These are phyloP conservation scores for Ricinus communis DNA, from an alignment of 345 rosid species.

Conservation along the genomic window DNA sequence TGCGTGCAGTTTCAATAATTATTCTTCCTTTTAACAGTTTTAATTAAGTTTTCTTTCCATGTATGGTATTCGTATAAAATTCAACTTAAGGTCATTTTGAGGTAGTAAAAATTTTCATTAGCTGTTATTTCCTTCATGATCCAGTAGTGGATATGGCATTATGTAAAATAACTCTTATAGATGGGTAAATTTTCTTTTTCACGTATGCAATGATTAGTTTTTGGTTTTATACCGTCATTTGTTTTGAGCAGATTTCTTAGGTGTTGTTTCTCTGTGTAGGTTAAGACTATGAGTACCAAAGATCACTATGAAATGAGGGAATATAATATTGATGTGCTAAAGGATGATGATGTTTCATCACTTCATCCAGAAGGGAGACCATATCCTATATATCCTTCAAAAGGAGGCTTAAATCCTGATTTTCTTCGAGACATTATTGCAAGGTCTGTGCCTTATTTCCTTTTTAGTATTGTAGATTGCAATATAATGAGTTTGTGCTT, in stretches of 20 bases:
- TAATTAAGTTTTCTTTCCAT: neutral
- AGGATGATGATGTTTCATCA: conserved; percentile 65
- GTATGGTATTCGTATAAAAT: neutral
- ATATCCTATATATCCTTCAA: conserved; percentile 92
- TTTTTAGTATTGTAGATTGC: neutral
- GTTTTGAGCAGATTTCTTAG: conserved; percentile 16
- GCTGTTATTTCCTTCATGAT: neutral
- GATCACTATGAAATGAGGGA: conserved; percentile 93
- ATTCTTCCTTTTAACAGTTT: neutral
- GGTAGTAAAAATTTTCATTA: neutral
- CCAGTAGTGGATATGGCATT: conserved; percentile 1
- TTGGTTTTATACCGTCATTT: neutral
- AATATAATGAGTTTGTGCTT: no score
- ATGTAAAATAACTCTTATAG: neutral
- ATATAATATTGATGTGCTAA: conserved; percentile 70
- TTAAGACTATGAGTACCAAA: conserved; percentile 47
- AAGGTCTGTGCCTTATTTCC: conserved; percentile 45
- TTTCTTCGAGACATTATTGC: conserved; percentile 63
- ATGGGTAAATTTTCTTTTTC: neutral
- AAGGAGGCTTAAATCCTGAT: conserved; percentile 74
- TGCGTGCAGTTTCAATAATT: neutral
- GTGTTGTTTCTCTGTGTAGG: conserved; percentile 39
- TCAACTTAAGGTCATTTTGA: neutral
- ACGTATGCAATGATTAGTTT: conserved; percentile 1
- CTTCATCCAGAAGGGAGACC: conserved; percentile 58